Base-by-base conservation (phyloP, 2,329 filamentous ascomycete genomes). In the Teratosphaeria pseudoeucalypti region DNA sequence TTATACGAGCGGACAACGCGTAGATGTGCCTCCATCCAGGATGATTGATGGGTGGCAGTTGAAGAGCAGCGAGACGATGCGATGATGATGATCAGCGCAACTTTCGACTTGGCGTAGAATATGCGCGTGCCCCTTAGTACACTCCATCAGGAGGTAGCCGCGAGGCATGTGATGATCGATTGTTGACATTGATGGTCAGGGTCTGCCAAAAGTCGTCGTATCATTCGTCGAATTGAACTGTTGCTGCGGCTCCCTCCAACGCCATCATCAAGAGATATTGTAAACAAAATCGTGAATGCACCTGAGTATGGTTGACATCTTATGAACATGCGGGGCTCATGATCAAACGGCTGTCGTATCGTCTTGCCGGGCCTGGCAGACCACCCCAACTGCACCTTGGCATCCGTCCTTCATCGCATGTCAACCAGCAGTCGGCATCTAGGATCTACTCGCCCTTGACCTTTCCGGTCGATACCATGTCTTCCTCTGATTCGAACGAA, bases 401-500 rank as follows among this genome's bases (percentile, higher is more conserved):
- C 43, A 49, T 49, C 6, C 16, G 16, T 10, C 6, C 16, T 49
- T 11, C 16, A 23, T 23, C n/a, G 23, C 43, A 26, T 49, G 43
- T 49, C 43, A 26, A 19, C 6, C 6, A 10, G n/a, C 43, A 26
- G 6, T n/a, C 43, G 23, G 16, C 5, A 23, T 49, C 16, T 5
- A 6, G 6, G n/a, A 3, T 23, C 3, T 19, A 6, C 43, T 49
- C 43, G 43, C n/a, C 43, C 14, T n/a, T n/a, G 43, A 14, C n/a
- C 9, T 49, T 19, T 11, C 16, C 43, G 11, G 19, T 23, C 43
- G n/a, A 16, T 7, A 58, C 23, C 23, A 63, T 65, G 62, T 26
- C 60, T 53, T 54, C 43, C 14, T 59, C 61, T 6, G 69, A 63
- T 63, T 79, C 81, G 54, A 82, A 87, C 57, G 82, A 83, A 61